These are phyloP conservation scores for Theileria luwenshuni DNA, from an alignment of 169 alveolate genomes.

Conservation along the genomic window DNA sequence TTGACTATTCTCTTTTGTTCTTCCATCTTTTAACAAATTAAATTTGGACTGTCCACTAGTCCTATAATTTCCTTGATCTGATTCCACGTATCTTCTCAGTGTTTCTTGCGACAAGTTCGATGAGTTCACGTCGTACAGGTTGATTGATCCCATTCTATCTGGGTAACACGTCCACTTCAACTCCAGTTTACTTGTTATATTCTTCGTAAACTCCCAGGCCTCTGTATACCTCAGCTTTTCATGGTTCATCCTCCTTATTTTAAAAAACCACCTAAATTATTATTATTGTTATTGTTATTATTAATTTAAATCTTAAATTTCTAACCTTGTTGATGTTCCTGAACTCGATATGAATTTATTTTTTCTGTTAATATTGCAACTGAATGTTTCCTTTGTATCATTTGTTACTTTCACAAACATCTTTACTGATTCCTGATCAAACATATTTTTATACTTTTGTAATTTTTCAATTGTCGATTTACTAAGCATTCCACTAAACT, in stretches of 20 bases:
- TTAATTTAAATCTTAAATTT: neutral
- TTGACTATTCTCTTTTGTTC: no score
- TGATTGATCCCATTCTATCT: neutral
- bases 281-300: neutral
- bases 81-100: no score
- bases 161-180: neutral
- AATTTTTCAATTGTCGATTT: neutral
- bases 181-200: neutral
- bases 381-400: slow-evolving; percentile 23
- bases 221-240: neutral
- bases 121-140: neutral
- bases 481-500: neutral
- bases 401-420: slow-evolving; percentile 17
- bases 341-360: slow-evolving; percentile 30
- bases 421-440: slow-evolving; percentile 29
- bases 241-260: neutral
- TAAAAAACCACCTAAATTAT: neutral
- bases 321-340: slow-evolving; percentile 3
- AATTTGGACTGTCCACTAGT: no score
- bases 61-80: no score
- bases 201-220: neutral
- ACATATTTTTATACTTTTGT: neutral
- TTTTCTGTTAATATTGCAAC: slow-evolving; percentile 9
- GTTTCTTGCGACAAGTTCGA: no score
- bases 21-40: no score